These are phyloP conservation scores for Rhizoclosmatium globosum DNA, from an alignment of 192 early-diverging fungal genomes.

Conservation along the genomic window DNA sequence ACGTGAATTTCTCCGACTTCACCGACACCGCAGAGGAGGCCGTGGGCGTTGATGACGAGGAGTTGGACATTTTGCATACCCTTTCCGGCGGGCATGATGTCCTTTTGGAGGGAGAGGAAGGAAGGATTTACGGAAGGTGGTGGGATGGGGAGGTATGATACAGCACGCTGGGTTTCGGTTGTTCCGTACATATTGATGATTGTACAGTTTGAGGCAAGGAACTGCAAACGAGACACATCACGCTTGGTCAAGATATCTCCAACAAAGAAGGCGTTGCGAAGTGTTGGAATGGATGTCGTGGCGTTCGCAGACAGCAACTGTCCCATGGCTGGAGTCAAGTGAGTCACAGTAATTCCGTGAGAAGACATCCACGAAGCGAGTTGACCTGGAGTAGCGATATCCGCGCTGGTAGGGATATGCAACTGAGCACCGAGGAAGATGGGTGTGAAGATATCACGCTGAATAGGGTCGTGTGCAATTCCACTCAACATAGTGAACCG, in stretches of 20 bases:
- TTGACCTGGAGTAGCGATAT: constrained; percentile 95
- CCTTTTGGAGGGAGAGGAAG: constrained; percentile 90
- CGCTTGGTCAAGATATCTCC: constrained; percentile 98
- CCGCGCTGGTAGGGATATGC: constrained; percentile 91
- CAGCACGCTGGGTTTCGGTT: constrained; percentile 99
- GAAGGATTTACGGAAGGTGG: constrained; percentile 71
- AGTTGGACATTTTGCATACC: constrained; percentile 99
- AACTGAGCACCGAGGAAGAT: constrained; percentile 95
- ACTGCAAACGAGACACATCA: constrained; percentile 92
- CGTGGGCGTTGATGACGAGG: constrained; percentile 88
- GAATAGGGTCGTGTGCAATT: constrained; percentile 99
- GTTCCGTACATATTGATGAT: constrained; percentile 99
- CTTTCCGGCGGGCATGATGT: constrained; percentile 97
- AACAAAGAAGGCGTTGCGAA: constrained; percentile 97
- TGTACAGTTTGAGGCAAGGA: constrained; percentile 84
- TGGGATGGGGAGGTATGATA: constrained; percentile 93
- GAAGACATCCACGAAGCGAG: constrained; percentile 95
- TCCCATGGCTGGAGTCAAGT: constrained; percentile 99
- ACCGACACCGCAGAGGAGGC: constrained; percentile 90
- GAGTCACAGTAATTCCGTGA: constrained; percentile 88
- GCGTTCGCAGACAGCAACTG: constrained; percentile 98
- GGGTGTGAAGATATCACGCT: constrained; percentile 99
- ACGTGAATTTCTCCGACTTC: constrained; percentile 99
- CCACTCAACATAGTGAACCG: constrained; percentile 98
- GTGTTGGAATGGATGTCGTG: constrained; percentile 76